Evolutionary conservation across 371 early-diverging fungal genomes (phyloP).

Genomic region (Blakeslea trispora): DNA sequence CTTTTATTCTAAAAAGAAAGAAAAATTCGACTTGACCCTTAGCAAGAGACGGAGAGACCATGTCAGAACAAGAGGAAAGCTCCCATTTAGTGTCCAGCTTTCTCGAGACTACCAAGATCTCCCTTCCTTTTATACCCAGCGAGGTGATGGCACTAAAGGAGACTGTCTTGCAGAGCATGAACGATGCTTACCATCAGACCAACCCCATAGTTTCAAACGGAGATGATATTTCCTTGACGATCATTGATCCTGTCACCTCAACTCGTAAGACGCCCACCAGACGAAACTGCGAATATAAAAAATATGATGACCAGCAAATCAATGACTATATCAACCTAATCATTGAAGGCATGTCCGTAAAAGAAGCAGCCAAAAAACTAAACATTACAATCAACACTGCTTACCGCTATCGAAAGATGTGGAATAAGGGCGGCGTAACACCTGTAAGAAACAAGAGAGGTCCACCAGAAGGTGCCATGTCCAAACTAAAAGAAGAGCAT

Average conservation of each 20-base stretch:
- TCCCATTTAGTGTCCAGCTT: neutral
- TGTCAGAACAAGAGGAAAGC: neutral
- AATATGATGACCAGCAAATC: slow-evolving; percentile 3
- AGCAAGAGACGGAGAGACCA: neutral
- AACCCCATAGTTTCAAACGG: neutral
- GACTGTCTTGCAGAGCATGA: neutral
- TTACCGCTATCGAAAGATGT: slow-evolving; percentile 13
- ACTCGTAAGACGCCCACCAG: neutral
- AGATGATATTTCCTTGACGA: neutral
- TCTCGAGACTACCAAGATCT: neutral
- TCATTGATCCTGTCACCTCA: neutral
- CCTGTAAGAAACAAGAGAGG: slow-evolving; percentile 14
- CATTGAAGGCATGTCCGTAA: slow-evolving; percentile 11
- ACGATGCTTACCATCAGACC: neutral
- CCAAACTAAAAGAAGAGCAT: slow-evolving; percentile 2
- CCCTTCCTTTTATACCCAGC: neutral
- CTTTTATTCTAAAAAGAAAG: neutral
- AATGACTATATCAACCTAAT: slow-evolving; percentile 1
- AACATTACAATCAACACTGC: slow-evolving; percentile 10
- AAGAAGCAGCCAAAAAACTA: slow-evolving; percentile 1
- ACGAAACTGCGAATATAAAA: slow-evolving; percentile 1
- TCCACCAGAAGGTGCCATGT: slow-evolving; percentile 6
- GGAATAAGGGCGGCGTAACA: neutral
- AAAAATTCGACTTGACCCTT: neutral
- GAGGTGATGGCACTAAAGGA: no score